Evolutionary conservation across 108 stramenopile species (phyloP), one percentile per base, ranked within the genome.

Genomic region (Conticribra guillardii): DNA sequence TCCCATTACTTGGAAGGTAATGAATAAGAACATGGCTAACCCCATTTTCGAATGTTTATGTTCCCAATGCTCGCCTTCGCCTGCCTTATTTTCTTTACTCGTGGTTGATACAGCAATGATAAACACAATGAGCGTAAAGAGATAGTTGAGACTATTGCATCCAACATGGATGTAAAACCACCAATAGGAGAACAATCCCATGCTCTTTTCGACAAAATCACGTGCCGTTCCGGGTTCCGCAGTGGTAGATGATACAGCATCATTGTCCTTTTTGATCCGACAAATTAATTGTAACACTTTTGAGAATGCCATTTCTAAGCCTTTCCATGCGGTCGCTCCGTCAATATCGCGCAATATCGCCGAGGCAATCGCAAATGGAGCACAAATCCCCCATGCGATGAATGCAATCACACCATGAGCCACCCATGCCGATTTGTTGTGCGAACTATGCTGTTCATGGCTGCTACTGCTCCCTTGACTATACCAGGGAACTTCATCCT

Each of bases 91-190:
- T 41, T 41, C 37, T 41, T 41, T 41, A 41, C 37, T 41, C 37
- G 37, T 64, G 8, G 60, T 80, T 8, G 67, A 75, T 21, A 75
- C 74, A 4, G 79, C 79, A 22, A 80, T 14, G 2, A 61, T 57
- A 37, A 80, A 80, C 14, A 63, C 74, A n/a, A 71, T 46, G 5
- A 80, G 9, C 9, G 79, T 80, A 30, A 73, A 64, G 32, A 74
- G 22, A 55, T 56, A 71, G 7, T 64, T 62, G 9, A 69, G 1
- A 18, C 68, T 46, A 54, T 80, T 80, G 26, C 68, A 58, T 2
- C 69, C 74, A 9, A 70, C 37, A 37, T 80, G 79, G 17, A 69
- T 46, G 31, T 75, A 53, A 1, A 80, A 47, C 79, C 79, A 80
- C 44, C 60, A 67, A 22, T 63, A 49, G 33, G 64, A 48, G 1